Conservation (phyloP, 371 early-diverging fungal species). For the Apophysomyces trapeziformis region DNA sequence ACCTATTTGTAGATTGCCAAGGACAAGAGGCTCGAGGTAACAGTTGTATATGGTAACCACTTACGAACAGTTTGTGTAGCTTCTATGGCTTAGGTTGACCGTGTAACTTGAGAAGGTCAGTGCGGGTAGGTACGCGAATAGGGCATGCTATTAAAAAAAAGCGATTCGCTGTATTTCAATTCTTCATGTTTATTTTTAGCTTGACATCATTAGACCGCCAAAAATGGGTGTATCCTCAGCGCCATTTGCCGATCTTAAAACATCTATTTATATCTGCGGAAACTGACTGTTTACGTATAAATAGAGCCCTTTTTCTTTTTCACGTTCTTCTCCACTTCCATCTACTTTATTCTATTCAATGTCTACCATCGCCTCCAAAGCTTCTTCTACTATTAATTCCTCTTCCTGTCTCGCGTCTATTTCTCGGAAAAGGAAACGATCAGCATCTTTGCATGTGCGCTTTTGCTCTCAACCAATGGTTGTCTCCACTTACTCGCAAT, state of each 20-base stretch:
- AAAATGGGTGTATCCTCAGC: not conserved
- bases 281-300: not conserved
- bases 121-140: not conserved
- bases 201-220: conserved; percentile 1
- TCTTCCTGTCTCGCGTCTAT: not conserved
- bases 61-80: too few species aligned
- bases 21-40: too few species aligned
- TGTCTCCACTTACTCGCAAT: conserved; percentile 44
- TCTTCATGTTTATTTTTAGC: conserved; percentile 7
- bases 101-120: not conserved
- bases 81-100: too few species aligned
- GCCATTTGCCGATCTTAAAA: conserved; percentile 9
- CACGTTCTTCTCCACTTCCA: not conserved
- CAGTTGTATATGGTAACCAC: too few species aligned
- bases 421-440: conserved; percentile 19
- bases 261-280: conserved; percentile 8
- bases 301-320: not conserved
- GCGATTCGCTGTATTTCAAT: not conserved
- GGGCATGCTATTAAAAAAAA: not conserved
- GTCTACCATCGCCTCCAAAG: not conserved
- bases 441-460: conserved; percentile 32
- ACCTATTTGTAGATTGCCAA: too few species aligned
- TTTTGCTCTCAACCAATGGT: conserved; percentile 39
- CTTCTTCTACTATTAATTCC: not conserved
- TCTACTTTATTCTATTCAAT: not conserved